phyloP scores from a whole-genome alignment of 768 basidiomycete species.

The Leccinum uliginosum region DNA sequence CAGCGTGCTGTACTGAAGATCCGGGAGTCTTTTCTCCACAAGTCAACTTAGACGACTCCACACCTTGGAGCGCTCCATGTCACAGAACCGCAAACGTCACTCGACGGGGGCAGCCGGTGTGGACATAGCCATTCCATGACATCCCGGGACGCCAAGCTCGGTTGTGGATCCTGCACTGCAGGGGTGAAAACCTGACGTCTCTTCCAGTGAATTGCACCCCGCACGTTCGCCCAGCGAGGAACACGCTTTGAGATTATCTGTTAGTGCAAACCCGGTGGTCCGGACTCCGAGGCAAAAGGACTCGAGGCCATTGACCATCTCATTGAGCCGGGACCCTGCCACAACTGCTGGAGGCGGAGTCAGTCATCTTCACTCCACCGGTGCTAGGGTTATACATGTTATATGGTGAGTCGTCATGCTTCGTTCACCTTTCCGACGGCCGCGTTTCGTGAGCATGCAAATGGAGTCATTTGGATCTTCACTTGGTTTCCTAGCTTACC shows the following conservation, averaged over 20 bases:
- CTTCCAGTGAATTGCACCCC: constrained; percentile 9
- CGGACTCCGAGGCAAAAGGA: neutral
- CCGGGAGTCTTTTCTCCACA: constrained; percentile 48
- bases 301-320: neutral
- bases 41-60: neutral
- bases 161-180: neutral
- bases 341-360: no score
- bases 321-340: no score
- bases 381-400: constrained; percentile 14
- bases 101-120: constrained; percentile 28
- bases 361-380: constrained; percentile 1
- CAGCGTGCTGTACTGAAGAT: constrained; percentile 43
- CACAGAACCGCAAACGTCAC: constrained; percentile 28
- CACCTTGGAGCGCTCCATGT: constrained; percentile 12
- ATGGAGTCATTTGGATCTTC: neutral
- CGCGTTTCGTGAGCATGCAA: neutral
- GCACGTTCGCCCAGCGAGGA: neutral
- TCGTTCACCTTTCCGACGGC: neutral
- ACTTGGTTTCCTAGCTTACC: no score
- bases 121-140: constrained; percentile 18
- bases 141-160: constrained; percentile 8
- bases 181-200: constrained; percentile 8
- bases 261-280: neutral
- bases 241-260: neutral
- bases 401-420: neutral